Conservation (phyloP, 768 basidiomycete species). For the Phallus indusiatus region DNA sequence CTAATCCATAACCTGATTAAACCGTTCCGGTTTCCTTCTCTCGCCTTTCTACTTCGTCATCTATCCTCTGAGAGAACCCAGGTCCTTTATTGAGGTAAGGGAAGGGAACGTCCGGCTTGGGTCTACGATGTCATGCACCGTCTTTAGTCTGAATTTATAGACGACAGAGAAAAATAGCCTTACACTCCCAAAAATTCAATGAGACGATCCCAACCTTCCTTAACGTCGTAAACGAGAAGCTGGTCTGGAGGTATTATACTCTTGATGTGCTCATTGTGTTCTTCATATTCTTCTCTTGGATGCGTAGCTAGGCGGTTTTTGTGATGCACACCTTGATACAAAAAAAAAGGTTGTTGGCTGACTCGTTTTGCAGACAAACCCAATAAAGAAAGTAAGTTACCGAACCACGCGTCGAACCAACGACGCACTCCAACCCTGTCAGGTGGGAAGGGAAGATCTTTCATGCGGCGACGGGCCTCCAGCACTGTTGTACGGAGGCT, state of each 20-base stretch:
- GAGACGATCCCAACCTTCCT: not conserved
- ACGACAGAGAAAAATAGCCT: not conserved
- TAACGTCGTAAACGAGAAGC: not conserved
- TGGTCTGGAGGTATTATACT: not conserved
- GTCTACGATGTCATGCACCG: not conserved
- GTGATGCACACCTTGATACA: not conserved
- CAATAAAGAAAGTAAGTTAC: not conserved
- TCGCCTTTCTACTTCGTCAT: too few species aligned
- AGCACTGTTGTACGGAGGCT: not conserved
- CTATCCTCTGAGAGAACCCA: too few species aligned
- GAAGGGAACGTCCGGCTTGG: not conserved
- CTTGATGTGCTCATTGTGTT: constrained; percentile 1
- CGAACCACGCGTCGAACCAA: not conserved
- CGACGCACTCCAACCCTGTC: not conserved
- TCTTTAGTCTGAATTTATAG: not conserved
- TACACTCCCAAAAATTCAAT: not conserved
- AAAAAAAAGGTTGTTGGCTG: not conserved
- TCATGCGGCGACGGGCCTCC: not conserved
- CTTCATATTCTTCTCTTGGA: not conserved
- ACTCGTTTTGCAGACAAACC: not conserved
- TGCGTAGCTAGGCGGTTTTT: not conserved
- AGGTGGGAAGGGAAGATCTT: not conserved
- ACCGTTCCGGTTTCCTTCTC: too few species aligned
- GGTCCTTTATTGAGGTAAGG: not conserved
- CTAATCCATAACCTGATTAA: too few species aligned